These are phyloP conservation scores for Aspergillus chevalieri DNA, from an alignment of 2,329 filamentous ascomycete species.

Conservation along the genomic window DNA sequence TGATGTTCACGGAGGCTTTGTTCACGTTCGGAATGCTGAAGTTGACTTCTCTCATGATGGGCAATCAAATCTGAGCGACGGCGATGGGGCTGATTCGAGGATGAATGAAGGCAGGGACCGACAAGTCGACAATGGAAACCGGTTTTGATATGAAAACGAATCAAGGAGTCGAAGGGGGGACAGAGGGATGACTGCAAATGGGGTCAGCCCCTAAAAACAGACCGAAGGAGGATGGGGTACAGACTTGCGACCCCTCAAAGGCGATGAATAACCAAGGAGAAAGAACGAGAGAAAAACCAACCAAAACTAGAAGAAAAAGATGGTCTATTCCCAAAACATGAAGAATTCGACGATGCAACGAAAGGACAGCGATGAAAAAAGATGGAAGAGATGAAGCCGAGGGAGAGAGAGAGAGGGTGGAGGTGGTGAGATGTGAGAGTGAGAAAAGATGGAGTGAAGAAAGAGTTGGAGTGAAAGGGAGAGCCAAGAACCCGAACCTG, in stretches of 20 bases:
- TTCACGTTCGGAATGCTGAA: slow-evolving; percentile 99
- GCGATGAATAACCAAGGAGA: slow-evolving; percentile 1
- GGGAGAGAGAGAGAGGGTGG: slow-evolving; percentile 4
- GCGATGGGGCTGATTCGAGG: not conserved
- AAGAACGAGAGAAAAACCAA: slow-evolving; percentile 2
- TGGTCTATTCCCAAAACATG: slow-evolving; percentile 11
- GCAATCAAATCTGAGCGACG: not conserved
- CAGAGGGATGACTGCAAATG: slow-evolving; percentile 4
- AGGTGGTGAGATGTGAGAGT: slow-evolving; percentile 4
- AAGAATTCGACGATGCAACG: not conserved
- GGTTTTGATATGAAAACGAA: not conserved
- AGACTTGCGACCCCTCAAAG: not conserved
- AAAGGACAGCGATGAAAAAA: slow-evolving; percentile 2
- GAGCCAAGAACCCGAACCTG: slow-evolving; percentile 11
- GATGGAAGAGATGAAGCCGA: slow-evolving; percentile 6
- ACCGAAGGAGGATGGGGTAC: slow-evolving; percentile 5
- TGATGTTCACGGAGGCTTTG: slow-evolving; percentile 98
- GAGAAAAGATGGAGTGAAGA: too few relatives aligned
- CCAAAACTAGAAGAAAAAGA: not conserved
- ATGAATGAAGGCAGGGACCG: too few relatives aligned
- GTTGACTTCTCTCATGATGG: slow-evolving; percentile 97
- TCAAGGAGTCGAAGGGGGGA: not conserved
- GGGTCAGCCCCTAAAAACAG: slow-evolving; percentile 11
- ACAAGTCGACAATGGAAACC: not conserved
- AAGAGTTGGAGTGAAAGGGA: slow-evolving; percentile 14